Base-by-base conservation (phyloP, 2,329 filamentous ascomycete species). In the Teratosphaeria viscida region DNA sequence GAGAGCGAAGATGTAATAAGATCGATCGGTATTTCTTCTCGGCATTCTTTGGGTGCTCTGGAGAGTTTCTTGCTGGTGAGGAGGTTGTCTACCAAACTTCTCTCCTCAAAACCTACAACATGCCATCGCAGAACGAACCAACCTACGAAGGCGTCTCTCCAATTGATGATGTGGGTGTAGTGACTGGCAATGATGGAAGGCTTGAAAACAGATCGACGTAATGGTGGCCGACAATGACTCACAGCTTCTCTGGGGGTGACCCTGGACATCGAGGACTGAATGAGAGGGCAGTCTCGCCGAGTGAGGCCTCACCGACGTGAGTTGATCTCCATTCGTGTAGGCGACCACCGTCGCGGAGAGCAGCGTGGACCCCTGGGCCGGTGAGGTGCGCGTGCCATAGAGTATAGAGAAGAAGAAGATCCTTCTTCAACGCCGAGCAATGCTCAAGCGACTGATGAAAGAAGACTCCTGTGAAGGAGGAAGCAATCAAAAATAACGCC, bases 1-100 rank as follows among this genome's bases (percentile, higher is more conserved):
- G n/a, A 60, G 58, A 1, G 57, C 63, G 47, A 64, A 59, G 7
- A 60, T 60, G 49, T 60, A 65, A 5, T 60, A 65, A 5, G 62
- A 61, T 5, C 62, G 52, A 54, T 39, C 23, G 26, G 23, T 54
- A 26, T 27, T 43, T 58, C 56, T 52, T 39, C 29, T 37, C 12
- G 12, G 55, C 32, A 7, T 23, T n/a, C 12, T 19, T 32, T 5
- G 29, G 10, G 6, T 26, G 29, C n/a, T n/a, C 12, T 34, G 53
- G 27, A 7, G 29, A 32, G 3, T 32, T 32, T 3, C 1, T 32
- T 32, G 29, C 29, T 32, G 29, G 29, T 32, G 29, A 7, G 29
- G 5, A 7, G 29, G 23, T 23, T 23, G 23, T 23, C 23, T 23
- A 2, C 23, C 23, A 23, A 23, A 23, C 23, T 23, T 23, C 23